phyloP scores from a whole-genome alignment of 495 filamentous ascomycete genomes.

The Emericellopsis terricola region DNA sequence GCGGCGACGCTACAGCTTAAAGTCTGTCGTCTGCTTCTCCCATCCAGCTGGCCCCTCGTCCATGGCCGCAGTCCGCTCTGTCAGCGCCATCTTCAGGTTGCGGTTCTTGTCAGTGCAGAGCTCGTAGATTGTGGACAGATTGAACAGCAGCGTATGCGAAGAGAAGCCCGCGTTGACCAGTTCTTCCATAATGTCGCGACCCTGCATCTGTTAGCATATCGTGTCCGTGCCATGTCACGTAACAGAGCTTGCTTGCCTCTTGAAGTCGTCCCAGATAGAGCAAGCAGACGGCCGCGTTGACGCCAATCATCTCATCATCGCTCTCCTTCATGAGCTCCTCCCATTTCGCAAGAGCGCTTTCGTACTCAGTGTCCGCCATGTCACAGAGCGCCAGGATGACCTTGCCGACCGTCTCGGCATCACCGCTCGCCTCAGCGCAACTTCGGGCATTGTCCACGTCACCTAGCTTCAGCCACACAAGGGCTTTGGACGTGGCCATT shows the following conservation, averaged over 20 bases:
- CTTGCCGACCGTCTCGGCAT: slow-evolving; percentile 10
- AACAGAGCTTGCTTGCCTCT: slow-evolving; percentile 32
- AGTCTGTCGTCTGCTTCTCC: slow-evolving; percentile 56
- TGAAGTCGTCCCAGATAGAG: slow-evolving; percentile 62
- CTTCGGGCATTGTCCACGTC: slow-evolving; percentile 49
- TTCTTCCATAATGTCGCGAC: slow-evolving; percentile 40
- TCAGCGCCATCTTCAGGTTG: slow-evolving; percentile 47
- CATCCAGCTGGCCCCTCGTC: slow-evolving; percentile 29
- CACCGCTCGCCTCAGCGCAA: slow-evolving; percentile 19
- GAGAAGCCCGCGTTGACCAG: slow-evolving; percentile 40
- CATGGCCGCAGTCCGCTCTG: slow-evolving; percentile 45
- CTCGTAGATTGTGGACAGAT: slow-evolving; percentile 81
- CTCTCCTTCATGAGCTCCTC: slow-evolving; percentile 25
- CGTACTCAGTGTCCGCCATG: slow-evolving; percentile 65
- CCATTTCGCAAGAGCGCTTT: slow-evolving; percentile 44
- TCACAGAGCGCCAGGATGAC: slow-evolving; percentile 46
- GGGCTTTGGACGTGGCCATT: slow-evolving; percentile 27
- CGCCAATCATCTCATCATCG: slow-evolving; percentile 41
- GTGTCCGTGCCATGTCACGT: too few relatives aligned
- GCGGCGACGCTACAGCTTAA: slow-evolving; percentile 66
- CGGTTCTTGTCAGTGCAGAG: slow-evolving; percentile 64
- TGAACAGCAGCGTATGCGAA: slow-evolving; percentile 69
- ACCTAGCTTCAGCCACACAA: slow-evolving; percentile 60
- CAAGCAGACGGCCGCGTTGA: slow-evolving; percentile 69
- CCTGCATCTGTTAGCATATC: slow-evolving; percentile 27